Evolutionary conservation across 352 stramenopile genomes (phyloP).

Genomic region (Phytophthora macrochlamydospora): DNA sequence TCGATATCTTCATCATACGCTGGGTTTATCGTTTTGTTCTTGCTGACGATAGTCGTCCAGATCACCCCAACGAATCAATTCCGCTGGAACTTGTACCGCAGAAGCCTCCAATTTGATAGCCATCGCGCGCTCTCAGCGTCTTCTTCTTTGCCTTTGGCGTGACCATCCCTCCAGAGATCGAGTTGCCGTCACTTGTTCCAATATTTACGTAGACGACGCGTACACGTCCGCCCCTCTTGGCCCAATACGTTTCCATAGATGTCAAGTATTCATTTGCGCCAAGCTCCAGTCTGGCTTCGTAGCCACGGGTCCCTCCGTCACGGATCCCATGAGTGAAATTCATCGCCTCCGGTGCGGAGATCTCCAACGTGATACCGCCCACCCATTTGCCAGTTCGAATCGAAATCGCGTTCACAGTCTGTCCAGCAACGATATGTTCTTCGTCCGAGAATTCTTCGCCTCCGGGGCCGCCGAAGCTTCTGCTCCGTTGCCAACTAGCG

Average conservation of each 20-base stretch:
- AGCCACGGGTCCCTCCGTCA: conserved; percentile 26
- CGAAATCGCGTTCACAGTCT: conserved; percentile 21
- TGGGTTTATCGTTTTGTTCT: conserved; percentile 4
- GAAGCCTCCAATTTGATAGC: conserved; percentile 29
- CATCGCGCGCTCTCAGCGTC: conserved; percentile 22
- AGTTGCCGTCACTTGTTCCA: conserved; percentile 24
- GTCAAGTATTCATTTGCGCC: conserved; percentile 22
- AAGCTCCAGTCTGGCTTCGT: conserved; percentile 16
- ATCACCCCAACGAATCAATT: conserved; percentile 24
- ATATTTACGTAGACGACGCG: conserved; percentile 36
- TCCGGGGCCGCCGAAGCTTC: conserved; percentile 29
- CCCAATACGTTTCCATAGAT: conserved; percentile 37
- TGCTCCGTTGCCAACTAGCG: conserved; percentile 10
- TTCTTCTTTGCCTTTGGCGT: conserved; percentile 19
- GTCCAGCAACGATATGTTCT: conserved; percentile 18
- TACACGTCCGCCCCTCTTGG: conserved; percentile 18
- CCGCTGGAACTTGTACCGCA: conserved; percentile 18
- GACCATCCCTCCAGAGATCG: conserved; percentile 14
- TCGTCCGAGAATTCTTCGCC: conserved; percentile 30
- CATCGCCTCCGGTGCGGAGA: conserved; percentile 13
- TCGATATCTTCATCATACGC: conserved; percentile 4
- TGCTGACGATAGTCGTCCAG: conserved; percentile 18
- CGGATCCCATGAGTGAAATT: conserved; percentile 10
- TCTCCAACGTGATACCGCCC: conserved; percentile 24
- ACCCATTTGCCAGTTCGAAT: conserved; percentile 9